Percentiles rank a stretch among this genome's conserved stretches.
Conservation (phyloP, 805 yeast genomes). For the Metschnikowia hibisci region DNA sequence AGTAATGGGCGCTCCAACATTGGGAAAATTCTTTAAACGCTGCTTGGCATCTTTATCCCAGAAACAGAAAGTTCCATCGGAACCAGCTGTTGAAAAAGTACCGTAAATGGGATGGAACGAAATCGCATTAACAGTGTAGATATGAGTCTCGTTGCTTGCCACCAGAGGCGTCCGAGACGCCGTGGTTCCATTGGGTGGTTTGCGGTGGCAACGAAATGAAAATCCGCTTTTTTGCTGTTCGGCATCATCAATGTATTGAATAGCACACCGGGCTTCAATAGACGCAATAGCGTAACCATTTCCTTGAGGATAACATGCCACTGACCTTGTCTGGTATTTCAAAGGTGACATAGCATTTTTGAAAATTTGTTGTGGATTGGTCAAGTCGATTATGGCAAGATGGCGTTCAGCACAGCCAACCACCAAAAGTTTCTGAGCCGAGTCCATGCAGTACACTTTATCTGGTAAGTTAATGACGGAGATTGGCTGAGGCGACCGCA, state of each 20-base stretch:
- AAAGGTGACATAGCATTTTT: conserved; percentile 72
- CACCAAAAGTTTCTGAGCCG: conserved; percentile 74
- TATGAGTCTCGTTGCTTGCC: conserved; percentile 46
- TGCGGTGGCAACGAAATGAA: conserved; percentile 93
- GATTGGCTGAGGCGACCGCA: conserved; percentile 78
- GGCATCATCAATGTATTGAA: conserved; percentile 82
- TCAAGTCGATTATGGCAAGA: conserved; percentile 69
- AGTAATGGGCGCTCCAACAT: conserved; percentile 63
- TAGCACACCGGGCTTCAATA: conserved; percentile 92
- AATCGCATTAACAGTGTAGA: conserved; percentile 77
- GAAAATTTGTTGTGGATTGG: conserved; percentile 78
- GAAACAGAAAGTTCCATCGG: conserved; percentile 89
- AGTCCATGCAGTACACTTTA: conserved; percentile 85
- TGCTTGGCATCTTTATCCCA: conserved; percentile 96
- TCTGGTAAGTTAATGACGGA: conserved; percentile 83
- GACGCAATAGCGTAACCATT: conserved; percentile 92
- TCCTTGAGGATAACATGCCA: conserved; percentile 86
- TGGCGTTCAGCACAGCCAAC: conserved; percentile 94
- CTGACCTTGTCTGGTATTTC: conserved; percentile 81
- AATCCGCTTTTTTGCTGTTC: conserved; percentile 73
- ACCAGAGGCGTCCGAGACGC: conserved; percentile 26
- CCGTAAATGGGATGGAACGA: conserved; percentile 87
- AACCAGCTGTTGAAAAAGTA: conserved; percentile 89
- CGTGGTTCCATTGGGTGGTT: conserved; percentile 41
- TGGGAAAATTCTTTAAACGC: conserved; percentile 76